Evolutionary conservation across 306 rosid genomes (phyloP).

Genomic region (Inga laurina): DNA sequence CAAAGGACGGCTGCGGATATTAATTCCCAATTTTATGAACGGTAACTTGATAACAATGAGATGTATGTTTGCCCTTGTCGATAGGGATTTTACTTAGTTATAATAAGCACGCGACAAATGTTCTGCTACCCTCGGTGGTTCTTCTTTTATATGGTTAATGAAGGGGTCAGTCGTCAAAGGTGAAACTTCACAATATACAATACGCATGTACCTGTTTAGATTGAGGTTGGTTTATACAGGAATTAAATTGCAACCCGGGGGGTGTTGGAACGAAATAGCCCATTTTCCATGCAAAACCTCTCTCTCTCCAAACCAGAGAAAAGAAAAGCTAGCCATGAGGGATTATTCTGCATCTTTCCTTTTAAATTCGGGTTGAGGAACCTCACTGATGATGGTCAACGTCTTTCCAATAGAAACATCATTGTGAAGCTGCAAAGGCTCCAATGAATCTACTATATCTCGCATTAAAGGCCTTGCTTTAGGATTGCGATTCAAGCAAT

Average conservation of each 20-base stretch:
- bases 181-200: not conserved
- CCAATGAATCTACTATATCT: constrained; percentile 94
- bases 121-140: not conserved
- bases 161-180: not conserved
- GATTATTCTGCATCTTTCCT: constrained; percentile 44
- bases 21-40: not conserved
- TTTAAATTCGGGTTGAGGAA: constrained; percentile 45
- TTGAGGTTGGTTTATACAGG: constrained; percentile 29
- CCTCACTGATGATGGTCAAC: constrained; percentile 54
- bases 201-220: constrained; percentile 21
- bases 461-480: constrained; percentile 98
- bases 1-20: too few relatives aligned
- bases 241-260: constrained; percentile 26
- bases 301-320: constrained; percentile 21
- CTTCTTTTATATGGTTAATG: not conserved
- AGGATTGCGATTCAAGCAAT: constrained; percentile 92
- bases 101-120: not conserved
- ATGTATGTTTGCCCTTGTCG: not conserved
- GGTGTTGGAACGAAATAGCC: constrained; percentile 25
- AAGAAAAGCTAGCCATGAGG: constrained; percentile 15
- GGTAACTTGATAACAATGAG: not conserved
- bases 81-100: not conserved
- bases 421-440: constrained; percentile 67
- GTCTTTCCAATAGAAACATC: constrained; percentile 54
- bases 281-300: constrained; percentile 39